A percentile compares a stretch with the other conserved stretches of the same genome.
phyloP scores from a whole-genome alignment of 352 stramenopile genomes.

The Phytophthora meadii region DNA sequence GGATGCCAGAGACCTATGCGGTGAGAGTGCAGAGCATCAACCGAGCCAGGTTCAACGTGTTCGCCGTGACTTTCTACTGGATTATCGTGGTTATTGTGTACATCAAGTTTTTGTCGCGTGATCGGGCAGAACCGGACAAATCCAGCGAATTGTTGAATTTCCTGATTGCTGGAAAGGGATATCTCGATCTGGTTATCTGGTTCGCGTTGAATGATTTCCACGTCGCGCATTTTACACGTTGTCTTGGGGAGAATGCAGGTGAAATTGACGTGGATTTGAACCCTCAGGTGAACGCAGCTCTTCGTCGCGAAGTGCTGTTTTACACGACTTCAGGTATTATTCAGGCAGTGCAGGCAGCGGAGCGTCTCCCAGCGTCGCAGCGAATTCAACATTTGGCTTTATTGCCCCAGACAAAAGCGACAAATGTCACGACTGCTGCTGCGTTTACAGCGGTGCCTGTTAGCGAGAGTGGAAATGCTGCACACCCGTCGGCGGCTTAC shows the following conservation, averaged over 20 bases:
- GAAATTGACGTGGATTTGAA: slow-evolving; percentile 86
- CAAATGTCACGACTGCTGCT: slow-evolving; percentile 25
- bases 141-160: slow-evolving; percentile 88
- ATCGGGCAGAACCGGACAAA: slow-evolving; percentile 59
- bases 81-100: slow-evolving; percentile 83
- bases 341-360: slow-evolving; percentile 82
- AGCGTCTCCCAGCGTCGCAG: slow-evolving; percentile 75
- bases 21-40: slow-evolving; percentile 89
- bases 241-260: slow-evolving; percentile 56
- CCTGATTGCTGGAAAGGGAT: slow-evolving; percentile 86
- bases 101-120: slow-evolving; percentile 74
- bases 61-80: slow-evolving; percentile 91
- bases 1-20: slow-evolving; percentile 88
- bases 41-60: slow-evolving; percentile 87
- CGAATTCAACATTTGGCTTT: slow-evolving; percentile 86
- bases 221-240: slow-evolving; percentile 78
- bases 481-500: slow-evolving; percentile 43
- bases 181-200: slow-evolving; percentile 91
- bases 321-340: slow-evolving; percentile 93
- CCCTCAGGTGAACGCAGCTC: slow-evolving; percentile 88
- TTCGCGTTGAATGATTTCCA: slow-evolving; percentile 89
- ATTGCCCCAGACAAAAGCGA: slow-evolving; percentile 74
- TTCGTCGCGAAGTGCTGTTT: slow-evolving; percentile 89
- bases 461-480: slow-evolving; percentile 28
- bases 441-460: slow-evolving; percentile 44